Evolutionary conservation across 2,329 filamentous ascomycete species (phyloP).

Genomic region (Cladosporium sp.): DNA sequence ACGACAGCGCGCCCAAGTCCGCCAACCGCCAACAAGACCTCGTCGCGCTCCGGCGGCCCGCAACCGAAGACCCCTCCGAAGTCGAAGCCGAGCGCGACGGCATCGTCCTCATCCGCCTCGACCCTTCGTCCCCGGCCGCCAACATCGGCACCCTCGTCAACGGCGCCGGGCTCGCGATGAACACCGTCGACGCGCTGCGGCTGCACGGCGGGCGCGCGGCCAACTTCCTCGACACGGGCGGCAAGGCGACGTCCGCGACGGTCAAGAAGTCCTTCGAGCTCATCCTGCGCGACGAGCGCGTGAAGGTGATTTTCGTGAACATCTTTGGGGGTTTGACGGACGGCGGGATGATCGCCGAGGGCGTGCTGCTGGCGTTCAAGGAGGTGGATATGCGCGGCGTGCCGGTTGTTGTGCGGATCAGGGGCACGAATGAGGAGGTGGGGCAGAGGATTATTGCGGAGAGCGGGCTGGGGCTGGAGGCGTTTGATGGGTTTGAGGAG

Average conservation of each 20-base stretch:
- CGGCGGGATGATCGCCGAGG: conserved; percentile 75
- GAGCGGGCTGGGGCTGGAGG: conserved; percentile 61
- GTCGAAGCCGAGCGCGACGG: conserved; percentile 58
- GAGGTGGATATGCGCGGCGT: conserved; percentile 53
- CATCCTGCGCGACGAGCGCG: conserved; percentile 63
- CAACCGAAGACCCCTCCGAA: conserved; percentile 50
- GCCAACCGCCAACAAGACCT: conserved; percentile 56
- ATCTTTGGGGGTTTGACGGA: conserved; percentile 66
- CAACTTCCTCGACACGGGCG: conserved; percentile 86
- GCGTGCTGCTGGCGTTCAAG: conserved; percentile 65
- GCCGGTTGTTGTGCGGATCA: conserved; percentile 70
- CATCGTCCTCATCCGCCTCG: conserved; percentile 69
- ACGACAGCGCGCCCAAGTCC: conserved; percentile 62
- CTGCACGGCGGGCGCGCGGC: conserved; percentile 62
- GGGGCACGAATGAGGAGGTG: conserved; percentile 66
- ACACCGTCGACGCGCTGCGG: conserved; percentile 74
- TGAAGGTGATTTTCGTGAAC: conserved; percentile 67
- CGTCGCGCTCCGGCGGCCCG: conserved; percentile 50
- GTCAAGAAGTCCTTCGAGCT: conserved; percentile 71
- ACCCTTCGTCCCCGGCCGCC: conserved; percentile 39
- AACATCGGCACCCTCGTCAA: conserved; percentile 81
- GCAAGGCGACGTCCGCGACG: conserved; percentile 76
- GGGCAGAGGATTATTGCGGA: conserved; percentile 64
- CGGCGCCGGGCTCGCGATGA: conserved; percentile 85
- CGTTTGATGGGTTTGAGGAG: conserved; percentile 69